These are phyloP conservation scores for Sarocladiaceae sp. DNA, from an alignment of 2,329 filamentous ascomycete species.

Conservation along the genomic window DNA sequence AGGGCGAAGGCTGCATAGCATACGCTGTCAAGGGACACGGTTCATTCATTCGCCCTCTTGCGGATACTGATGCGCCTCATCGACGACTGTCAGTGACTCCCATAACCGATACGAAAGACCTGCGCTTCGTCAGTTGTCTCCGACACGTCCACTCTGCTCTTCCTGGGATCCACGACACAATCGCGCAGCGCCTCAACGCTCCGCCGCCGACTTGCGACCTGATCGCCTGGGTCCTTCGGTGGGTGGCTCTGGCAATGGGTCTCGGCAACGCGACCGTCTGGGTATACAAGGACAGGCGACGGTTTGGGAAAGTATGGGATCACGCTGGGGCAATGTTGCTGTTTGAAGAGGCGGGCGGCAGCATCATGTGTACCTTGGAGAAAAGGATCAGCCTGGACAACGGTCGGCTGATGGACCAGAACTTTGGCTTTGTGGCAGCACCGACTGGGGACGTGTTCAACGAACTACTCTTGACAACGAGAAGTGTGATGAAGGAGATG, in stretches of 20 bases:
- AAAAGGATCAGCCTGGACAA: slow-evolving; percentile 41
- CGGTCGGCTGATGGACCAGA: slow-evolving; percentile 41
- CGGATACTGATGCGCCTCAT: background rate
- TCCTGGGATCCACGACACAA: slow-evolving; percentile 37
- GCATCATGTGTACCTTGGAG: slow-evolving; percentile 48
- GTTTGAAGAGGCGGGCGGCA: slow-evolving; percentile 50
- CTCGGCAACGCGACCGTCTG: slow-evolving; percentile 49
- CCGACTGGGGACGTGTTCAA: slow-evolving; percentile 33
- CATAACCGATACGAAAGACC: slow-evolving; percentile 7
- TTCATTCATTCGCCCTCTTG: slow-evolving; percentile 38
- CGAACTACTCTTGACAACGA: slow-evolving; percentile 57
- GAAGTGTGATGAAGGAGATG: slow-evolving; percentile 57
- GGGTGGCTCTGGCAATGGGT: slow-evolving; percentile 45
- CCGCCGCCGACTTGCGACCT: slow-evolving; percentile 43
- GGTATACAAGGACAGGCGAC: slow-evolving; percentile 44
- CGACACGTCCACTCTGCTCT: slow-evolving; percentile 41
- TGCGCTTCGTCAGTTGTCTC: slow-evolving; percentile 42
- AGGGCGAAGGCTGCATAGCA: slow-evolving; percentile 43
- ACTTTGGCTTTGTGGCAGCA: slow-evolving; percentile 52
- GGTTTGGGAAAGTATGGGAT: slow-evolving; percentile 52
- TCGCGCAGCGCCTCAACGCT: slow-evolving; percentile 33
- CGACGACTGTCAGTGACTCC: background rate
- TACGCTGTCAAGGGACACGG: slow-evolving; percentile 44
- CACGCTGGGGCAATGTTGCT: slow-evolving; percentile 54
- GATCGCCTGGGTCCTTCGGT: slow-evolving; percentile 51